These are phyloP conservation scores for Casuarina glauca DNA, from an alignment of 306 rosid species.

Conservation along the genomic window DNA sequence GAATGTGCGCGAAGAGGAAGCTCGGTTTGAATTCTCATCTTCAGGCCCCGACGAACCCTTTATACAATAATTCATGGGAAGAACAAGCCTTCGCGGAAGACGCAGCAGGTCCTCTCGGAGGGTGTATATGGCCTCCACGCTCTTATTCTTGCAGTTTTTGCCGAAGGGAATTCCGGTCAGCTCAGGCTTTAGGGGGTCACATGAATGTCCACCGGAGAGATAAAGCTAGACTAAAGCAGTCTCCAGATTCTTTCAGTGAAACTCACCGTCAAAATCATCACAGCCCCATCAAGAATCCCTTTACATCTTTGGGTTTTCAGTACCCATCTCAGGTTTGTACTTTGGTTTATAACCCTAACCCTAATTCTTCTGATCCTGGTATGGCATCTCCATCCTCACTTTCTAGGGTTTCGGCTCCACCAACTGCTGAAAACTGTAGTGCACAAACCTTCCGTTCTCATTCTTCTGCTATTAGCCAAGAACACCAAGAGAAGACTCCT, in stretches of 20 bases:
- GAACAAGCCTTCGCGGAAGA: constrained; percentile 94
- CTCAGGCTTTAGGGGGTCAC: constrained; percentile 95
- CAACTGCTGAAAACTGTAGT: constrained; percentile 20
- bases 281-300: constrained; percentile 22
- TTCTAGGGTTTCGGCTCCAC: constrained; percentile 41
- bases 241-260: constrained; percentile 41
- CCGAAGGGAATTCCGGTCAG: constrained; percentile 86
- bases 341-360: constrained; percentile 56
- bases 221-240: constrained; percentile 78
- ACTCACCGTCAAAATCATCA: constrained; percentile 13
- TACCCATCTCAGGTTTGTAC: constrained; percentile 52
- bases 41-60: constrained; percentile 22
- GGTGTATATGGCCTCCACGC: constrained; percentile 94
- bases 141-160: constrained; percentile 92
- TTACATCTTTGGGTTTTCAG: constrained; percentile 32
- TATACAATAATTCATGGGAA: constrained; percentile 74
- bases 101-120: constrained; percentile 71
- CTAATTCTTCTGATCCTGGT: constrained; percentile 45
- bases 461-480: constrained; percentile 28
- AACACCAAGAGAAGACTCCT: constrained; percentile 18
- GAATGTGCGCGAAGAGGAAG: constrained; percentile 70
- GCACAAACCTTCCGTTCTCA: constrained; percentile 27
- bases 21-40: constrained; percentile 32
- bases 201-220: constrained; percentile 97
- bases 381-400: constrained; percentile 38